phyloP scores from a whole-genome alignment of 352 stramenopile species.

The Hyaloperonospora arabidopsidis region DNA sequence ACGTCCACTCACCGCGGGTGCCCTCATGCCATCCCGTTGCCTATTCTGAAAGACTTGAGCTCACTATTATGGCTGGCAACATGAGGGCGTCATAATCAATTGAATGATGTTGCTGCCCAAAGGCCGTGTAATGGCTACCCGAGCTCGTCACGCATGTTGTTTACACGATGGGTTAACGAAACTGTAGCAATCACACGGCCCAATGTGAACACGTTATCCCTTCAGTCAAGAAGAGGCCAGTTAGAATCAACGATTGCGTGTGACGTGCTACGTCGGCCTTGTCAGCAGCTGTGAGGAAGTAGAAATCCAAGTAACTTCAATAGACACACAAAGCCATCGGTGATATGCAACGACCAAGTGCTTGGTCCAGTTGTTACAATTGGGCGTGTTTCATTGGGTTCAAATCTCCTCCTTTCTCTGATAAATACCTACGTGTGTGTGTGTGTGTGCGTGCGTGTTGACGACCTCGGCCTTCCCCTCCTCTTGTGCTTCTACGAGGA shows the following conservation, averaged over 20 bases:
- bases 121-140: no score
- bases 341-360: background rate
- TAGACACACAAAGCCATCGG: background rate
- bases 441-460: no score
- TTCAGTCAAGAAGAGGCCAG: slow-evolving; percentile 31
- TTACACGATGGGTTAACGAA: background rate
- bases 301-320: background rate
- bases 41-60: no score
- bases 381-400: slow-evolving; percentile 16
- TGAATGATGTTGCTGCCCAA: no score
- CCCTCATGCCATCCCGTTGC: no score
- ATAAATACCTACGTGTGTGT: slow-evolving; percentile 42
- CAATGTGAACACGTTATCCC: slow-evolving; percentile 18
- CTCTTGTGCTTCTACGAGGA: background rate
- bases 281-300: slow-evolving; percentile 17
- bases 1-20: no score
- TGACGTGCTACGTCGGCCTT: slow-evolving; percentile 12
- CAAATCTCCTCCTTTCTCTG: slow-evolving; percentile 12
- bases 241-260: slow-evolving; percentile 16
- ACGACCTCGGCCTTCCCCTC: slow-evolving; percentile 10
- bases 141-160: no score
- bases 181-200: slow-evolving; percentile 6
- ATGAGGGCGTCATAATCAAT: no score
- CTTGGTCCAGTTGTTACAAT: slow-evolving; percentile 11
- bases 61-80: no score